Base-by-base conservation (phyloP, 257 asterid genomes). In the Nicotiana tabacum region DNA sequence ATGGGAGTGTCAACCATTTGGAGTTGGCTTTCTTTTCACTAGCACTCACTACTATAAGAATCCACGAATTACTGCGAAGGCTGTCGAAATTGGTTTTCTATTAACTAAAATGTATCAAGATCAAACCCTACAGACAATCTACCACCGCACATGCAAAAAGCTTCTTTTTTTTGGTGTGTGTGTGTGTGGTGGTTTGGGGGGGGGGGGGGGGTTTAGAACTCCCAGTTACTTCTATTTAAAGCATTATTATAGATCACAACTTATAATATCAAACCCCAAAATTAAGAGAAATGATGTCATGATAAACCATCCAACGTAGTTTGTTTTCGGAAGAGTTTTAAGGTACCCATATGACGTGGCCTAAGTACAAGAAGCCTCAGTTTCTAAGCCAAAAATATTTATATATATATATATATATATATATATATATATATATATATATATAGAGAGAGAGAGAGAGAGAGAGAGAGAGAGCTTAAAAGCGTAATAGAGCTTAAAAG, bases 301-400 rank as follows among this genome's bases (percentile, higher is more conserved):
- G 78, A 21, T 70, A 70, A 39, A 70, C 0, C 58, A 21, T 43
- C 58, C 3, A 70, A 11, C 1, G 21, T 21, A 43, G 56, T 29
- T 68, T 68, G 32, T 48, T 68, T 70, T 70, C 6, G 6, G 13
- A 2, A 39, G 58, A 70, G 78, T 70, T 70, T 48, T 21, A 21
- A 43, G 57, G 43, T 43, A 70, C 3, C 5, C 58, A 21, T 69
- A 21, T 70, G 58, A 70, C 21, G 21, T 70, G 10, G 24, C 58
- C 78, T 70, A 43, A 9, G 12, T 39, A 70, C 33, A 70, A 69
- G 57, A 69, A 68, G 77, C 33, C 56, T 69, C 77, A 69, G 5
- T 70, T 39, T 69, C n/a, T 69, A 69, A 69, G n/a, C 78, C 57
- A 70, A 35, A 37, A 70, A n/a, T 17, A 70, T 39, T 70, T 70